Evolutionary conservation across 805 yeast species (phyloP).

Genomic region (Wickerhamiella galacta): DNA sequence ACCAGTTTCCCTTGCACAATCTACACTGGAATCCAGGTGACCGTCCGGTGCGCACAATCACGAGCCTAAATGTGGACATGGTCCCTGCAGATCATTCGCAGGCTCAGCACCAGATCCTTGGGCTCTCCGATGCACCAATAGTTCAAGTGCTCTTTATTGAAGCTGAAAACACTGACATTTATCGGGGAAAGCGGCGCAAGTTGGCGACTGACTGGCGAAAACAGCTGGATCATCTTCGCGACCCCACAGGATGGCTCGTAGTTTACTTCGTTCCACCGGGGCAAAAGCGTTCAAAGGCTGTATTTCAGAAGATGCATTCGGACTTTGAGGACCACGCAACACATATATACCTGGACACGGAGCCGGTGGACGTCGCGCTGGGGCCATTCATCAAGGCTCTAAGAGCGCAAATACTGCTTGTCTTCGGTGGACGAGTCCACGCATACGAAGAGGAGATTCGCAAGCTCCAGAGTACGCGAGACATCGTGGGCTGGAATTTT

Average conservation of each 20-base stretch:
- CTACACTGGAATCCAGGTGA: conserved; percentile 47
- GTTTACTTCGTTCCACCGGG: conserved; percentile 28
- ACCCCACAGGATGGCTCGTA: conserved; percentile 45
- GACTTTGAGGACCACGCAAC: conserved; percentile 19
- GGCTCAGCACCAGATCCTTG: conserved; percentile 25
- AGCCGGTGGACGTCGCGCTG: not conserved
- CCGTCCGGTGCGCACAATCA: conserved; percentile 47
- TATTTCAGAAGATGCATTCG: conserved; percentile 14
- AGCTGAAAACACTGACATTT: conserved; percentile 52
- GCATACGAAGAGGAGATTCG: conserved; percentile 27
- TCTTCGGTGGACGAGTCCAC: conserved; percentile 35
- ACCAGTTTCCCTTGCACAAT: conserved; percentile 40
- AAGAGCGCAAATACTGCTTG: conserved; percentile 33
- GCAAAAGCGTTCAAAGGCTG: conserved; percentile 8
- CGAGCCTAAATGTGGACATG: conserved; percentile 36
- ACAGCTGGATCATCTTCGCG: conserved; percentile 25
- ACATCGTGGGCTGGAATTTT: conserved; percentile 30
- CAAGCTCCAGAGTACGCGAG: conserved; percentile 22
- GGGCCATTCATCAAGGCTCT: conserved; percentile 25
- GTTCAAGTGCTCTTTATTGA: conserved; percentile 53
- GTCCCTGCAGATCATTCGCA: conserved; percentile 38
- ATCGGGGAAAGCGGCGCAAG: conserved; percentile 67
- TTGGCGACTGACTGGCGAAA: conserved; percentile 67
- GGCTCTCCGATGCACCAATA: conserved; percentile 33
- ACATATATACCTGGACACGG: conserved; percentile 11